Conservation (phyloP, 2,329 filamentous ascomycete species). For the Talaromyces sp. region DNA sequence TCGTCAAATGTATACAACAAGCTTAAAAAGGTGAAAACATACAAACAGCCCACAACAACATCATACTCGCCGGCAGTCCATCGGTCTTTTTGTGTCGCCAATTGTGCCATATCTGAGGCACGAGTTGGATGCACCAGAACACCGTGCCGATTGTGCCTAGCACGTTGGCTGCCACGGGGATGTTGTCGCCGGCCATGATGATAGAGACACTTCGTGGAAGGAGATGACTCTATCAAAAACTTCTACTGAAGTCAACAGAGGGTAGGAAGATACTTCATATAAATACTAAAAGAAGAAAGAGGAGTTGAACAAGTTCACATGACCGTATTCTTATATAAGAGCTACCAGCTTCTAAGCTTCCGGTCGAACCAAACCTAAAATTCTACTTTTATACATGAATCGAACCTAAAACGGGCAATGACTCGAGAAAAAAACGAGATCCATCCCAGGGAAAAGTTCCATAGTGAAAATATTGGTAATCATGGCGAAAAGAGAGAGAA, state of each 20-base stretch:
- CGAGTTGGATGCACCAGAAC: slow-evolving; percentile 42
- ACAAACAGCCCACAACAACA: slow-evolving; percentile 63
- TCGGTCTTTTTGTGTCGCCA: slow-evolving; percentile 62
- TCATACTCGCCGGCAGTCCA: slow-evolving; percentile 60
- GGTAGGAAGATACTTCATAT: not conserved
- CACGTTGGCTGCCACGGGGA: slow-evolving; percentile 38
- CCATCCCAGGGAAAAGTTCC: not conserved
- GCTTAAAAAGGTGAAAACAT: slow-evolving; percentile 19
- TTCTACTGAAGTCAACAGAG: too few relatives aligned
- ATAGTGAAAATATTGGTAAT: not conserved
- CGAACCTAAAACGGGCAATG: slow-evolving; percentile 3
- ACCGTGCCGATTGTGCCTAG: slow-evolving; percentile 44
- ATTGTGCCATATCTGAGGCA: slow-evolving; percentile 59
- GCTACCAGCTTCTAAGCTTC: not conserved
- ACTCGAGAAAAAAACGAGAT: slow-evolving; percentile 4
- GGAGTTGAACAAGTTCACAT: not conserved
- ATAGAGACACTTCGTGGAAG: not conserved
- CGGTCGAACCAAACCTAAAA: not conserved
- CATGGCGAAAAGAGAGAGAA: not conserved
- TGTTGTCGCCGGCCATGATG: slow-evolving; percentile 24
- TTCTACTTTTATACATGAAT: not conserved
- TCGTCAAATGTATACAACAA: not conserved
- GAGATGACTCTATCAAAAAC: not conserved
- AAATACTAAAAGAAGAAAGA: not conserved
- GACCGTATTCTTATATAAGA: not conserved